Evolutionary conservation across 345 rosid genomes (phyloP), one percentile per base, ranked within the genome.

Genomic region (Melaleuca quinquenervia): DNA sequence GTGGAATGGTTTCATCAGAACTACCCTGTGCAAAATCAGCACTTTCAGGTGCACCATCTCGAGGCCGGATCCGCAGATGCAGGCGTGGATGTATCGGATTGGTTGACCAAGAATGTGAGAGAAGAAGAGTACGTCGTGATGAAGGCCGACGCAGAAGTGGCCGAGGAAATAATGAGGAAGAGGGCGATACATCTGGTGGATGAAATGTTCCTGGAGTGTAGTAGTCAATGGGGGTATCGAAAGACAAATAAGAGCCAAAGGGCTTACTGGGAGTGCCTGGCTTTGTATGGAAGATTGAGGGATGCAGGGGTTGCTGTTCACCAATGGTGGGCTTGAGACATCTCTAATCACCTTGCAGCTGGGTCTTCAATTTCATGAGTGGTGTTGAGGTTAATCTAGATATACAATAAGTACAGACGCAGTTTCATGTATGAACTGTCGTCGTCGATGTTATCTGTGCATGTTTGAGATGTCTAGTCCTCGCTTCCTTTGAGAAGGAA

Each of bases 211-310:
- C 36, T 92, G 36, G 90, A 90, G 86, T 92, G 94, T 83, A 82
- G 89, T 27, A 88, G 84, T 62, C 91, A 89, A 52, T 86, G 90
- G 91, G 83, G 84, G 32, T 84, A 89, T 16, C 56, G 64, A 27
- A 36, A 76, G 44, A 88, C 83, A 80, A 86, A 89, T 58, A 87
- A 82, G 85, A 86, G 85, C 83, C 87, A 86, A 82, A 88, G 93
- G 86, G 90, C 93, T 87, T 90, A 90, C 86, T 91, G 94, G 94
- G 93, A 91, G 83, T 91, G 94, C 82, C 58, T 91, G 85, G 87
- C 91, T 22, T 85, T 92, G 91, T 90, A 90, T 50, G 93, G 94
- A 52, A 88, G 78, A 85, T 78, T 92, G 49, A 88, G 88, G 88
- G 91, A 89, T 86, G 88, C 75, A 41, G 93, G 92, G 27, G 87